A percentile compares a stretch with the other conserved stretches of the same genome.
phyloP scores from a whole-genome alignment of 768 basidiomycete species.

The Xerocomellus intermedius region DNA sequence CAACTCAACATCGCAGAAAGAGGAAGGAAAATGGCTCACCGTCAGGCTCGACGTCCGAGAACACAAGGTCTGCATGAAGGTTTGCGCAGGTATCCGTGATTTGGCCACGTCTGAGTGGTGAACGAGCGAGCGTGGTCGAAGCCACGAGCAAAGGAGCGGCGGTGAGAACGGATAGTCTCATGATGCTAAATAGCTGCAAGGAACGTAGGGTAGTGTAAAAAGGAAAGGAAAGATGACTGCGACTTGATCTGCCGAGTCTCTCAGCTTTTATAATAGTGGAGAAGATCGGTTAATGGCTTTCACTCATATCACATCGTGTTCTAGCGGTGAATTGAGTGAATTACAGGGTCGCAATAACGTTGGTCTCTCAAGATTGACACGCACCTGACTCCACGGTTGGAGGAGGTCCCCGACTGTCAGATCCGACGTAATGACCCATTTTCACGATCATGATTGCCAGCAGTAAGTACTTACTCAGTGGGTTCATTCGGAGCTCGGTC shows the following conservation, averaged over 20 bases:
- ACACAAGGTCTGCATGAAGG: slow-evolving; percentile 14
- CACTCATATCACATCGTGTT: slow-evolving; percentile 4
- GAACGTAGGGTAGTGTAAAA: not conserved
- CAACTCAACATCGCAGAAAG: too few species aligned
- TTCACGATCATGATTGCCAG: too few species aligned
- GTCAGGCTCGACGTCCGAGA: slow-evolving; percentile 12
- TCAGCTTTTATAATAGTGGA: slow-evolving; percentile 8
- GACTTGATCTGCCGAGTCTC: not conserved
- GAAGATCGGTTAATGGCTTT: slow-evolving; percentile 7
- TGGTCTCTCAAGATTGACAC: too few species aligned
- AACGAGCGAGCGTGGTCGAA: slow-evolving; percentile 16
- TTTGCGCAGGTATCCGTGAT: slow-evolving; percentile 16
- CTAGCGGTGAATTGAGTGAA: not conserved
- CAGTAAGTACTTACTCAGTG: too few species aligned
- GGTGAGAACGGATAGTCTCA: slow-evolving; percentile 16
- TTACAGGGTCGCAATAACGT: not conserved
- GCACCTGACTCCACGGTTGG: too few species aligned
- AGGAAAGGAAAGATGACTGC: not conserved
- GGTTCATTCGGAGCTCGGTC: too few species aligned
- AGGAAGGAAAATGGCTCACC: slow-evolving; percentile 1
- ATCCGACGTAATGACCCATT: too few species aligned
- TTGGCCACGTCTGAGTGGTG: slow-evolving; percentile 6
- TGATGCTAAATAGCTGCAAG: not conserved
- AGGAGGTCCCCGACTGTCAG: too few species aligned
- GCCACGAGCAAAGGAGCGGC: slow-evolving; percentile 19